Conservation (phyloP, 768 basidiomycete genomes). For the Mycena metata region DNA sequence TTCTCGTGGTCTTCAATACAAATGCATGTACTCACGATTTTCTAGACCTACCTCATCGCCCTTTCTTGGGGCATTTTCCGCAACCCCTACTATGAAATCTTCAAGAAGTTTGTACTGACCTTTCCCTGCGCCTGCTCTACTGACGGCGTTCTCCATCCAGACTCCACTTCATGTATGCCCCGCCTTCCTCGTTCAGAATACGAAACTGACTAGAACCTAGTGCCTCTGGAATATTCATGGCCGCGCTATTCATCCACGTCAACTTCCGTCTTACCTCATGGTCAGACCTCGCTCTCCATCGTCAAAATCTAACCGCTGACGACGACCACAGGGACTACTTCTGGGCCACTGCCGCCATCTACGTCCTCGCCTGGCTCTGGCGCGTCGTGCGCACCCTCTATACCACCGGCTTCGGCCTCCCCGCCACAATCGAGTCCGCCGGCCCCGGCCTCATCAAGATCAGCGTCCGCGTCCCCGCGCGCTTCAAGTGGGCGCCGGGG, state of each 20-base stretch:
- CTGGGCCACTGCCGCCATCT: slow-evolving; percentile 47
- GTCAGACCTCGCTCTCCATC: slow-evolving; percentile 19
- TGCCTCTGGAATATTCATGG: slow-evolving; percentile 50
- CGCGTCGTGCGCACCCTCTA: slow-evolving; percentile 45
- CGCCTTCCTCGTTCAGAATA: too few species aligned
- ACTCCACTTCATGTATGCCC: slow-evolving; percentile 42
- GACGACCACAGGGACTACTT: slow-evolving; percentile 46
- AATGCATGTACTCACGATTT: not conserved
- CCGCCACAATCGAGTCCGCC: slow-evolving; percentile 41
- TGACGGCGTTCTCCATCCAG: slow-evolving; percentile 8
- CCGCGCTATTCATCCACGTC: slow-evolving; percentile 50
- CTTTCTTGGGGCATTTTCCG: slow-evolving; percentile 50
- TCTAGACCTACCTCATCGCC: slow-evolving; percentile 45
- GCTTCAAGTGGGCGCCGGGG: slow-evolving; percentile 49
- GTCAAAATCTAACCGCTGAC: not conserved
- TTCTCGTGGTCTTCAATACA: too few species aligned
- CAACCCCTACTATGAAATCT: slow-evolving; percentile 49
- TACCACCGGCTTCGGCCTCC: slow-evolving; percentile 40
- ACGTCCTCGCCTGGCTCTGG: slow-evolving; percentile 44
- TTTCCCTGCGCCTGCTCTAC: not conserved
- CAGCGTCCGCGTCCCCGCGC: slow-evolving; percentile 38
- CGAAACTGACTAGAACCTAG: slow-evolving; percentile 25
- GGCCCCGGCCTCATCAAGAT: slow-evolving; percentile 45
- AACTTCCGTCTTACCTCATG: slow-evolving; percentile 47
- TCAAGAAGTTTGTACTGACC: slow-evolving; percentile 45